A percentile compares a stretch with the other conserved stretches of the same genome.
Evolutionary conservation across 441 rosid species (phyloP).

Genomic region (Bruguiera hainesii): DNA sequence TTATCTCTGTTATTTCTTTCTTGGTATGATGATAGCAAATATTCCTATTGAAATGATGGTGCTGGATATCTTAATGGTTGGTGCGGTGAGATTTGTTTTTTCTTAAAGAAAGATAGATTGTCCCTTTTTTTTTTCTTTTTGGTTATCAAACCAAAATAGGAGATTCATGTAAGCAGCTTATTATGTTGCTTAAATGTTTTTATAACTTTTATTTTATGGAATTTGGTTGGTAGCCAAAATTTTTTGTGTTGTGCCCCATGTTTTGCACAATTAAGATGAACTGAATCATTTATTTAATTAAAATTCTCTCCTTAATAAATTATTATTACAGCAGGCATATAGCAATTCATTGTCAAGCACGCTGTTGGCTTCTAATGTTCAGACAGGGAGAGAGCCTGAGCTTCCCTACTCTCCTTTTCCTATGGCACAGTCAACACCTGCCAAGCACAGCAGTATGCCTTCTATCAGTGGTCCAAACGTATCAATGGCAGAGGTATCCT

Average conservation of each 20-base stretch:
- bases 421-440: conserved; percentile 58
- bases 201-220: neutral
- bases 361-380: conserved; percentile 65
- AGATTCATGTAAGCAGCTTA: no score
- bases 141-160: no score
- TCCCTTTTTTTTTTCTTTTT: no score
- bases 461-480: conserved; percentile 68
- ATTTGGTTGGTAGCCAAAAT: neutral
- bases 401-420: conserved; percentile 83
- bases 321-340: conserved; percentile 54
- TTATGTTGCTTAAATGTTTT: no score
- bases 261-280: conserved; percentile 3
- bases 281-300: conserved; percentile 11
- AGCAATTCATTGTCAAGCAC: conserved; percentile 67
- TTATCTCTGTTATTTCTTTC: neutral
- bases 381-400: conserved; percentile 74
- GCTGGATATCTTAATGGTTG: neutral
- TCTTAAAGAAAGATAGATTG: no score
- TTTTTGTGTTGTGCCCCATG: neutral
- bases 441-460: conserved; percentile 59
- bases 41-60: neutral
- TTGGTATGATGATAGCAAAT: conserved; percentile 1
- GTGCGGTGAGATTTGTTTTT: no score
- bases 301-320: conserved; percentile 10
- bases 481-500: conserved; percentile 76